A percentile compares a stretch with the other conserved stretches of the same genome.
phyloP scores from a whole-genome alignment of 129 eudicot genomes.

The Sambucus nigra region DNA sequence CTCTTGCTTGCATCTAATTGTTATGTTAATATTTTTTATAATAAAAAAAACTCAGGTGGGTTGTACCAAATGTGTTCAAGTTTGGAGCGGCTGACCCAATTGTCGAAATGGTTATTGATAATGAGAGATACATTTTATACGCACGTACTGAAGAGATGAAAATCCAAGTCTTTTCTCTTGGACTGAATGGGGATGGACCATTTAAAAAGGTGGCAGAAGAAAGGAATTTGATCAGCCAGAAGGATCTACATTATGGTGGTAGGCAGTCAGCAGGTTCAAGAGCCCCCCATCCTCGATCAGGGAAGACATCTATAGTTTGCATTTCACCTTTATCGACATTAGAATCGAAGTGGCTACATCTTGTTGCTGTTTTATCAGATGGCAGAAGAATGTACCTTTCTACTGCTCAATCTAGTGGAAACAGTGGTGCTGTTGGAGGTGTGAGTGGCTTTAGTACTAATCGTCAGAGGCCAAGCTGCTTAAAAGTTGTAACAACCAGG shows the following conservation, averaged over 20 bases:
- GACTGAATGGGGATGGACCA: conserved; percentile 80
- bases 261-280: conserved; percentile 61
- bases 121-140: conserved; percentile 78
- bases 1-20: conserved; percentile 9
- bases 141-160: conserved; percentile 96
- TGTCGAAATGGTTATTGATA: conserved; percentile 88
- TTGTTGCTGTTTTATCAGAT: conserved; percentile 91
- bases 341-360: conserved; percentile 93
- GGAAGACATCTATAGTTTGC: conserved; percentile 73
- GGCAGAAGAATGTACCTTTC: conserved; percentile 97
- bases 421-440: conserved; percentile 47
- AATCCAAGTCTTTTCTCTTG: conserved; percentile 76
- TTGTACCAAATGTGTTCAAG: conserved; percentile 82
- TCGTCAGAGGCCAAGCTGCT: conserved; percentile 67
- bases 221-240: conserved; percentile 73
- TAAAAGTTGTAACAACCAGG: conserved; percentile 80
- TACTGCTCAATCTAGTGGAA: conserved; percentile 65
- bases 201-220: conserved; percentile 91
- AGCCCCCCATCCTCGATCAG: conserved; percentile 39
- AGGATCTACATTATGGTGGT: conserved; percentile 51
- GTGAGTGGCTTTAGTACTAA: conserved; percentile 39
- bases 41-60: conserved; percentile 51
- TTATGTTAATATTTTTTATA: conserved; percentile 6
- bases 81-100: conserved; percentile 94
- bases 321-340: conserved; percentile 85